Percentiles rank a stretch among this genome's conserved stretches.
Conservation (phyloP, 75 land plant genomes). For the Adiantum capillusveneris region DNA sequence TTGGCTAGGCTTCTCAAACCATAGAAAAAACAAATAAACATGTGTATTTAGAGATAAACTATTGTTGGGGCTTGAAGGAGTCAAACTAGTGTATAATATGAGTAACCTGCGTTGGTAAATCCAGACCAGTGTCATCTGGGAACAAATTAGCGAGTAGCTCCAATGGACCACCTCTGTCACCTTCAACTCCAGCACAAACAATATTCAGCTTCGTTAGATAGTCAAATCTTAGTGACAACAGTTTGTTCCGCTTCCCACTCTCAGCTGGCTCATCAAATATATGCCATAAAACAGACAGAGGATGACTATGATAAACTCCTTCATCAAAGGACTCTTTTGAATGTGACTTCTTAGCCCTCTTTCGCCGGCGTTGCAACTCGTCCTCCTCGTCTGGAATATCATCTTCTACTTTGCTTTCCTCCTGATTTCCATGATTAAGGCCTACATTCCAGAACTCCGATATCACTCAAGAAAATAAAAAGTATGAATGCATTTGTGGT, state of each 20-base stretch:
- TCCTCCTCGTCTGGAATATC: slow-evolving; percentile 84
- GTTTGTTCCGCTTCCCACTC: slow-evolving; percentile 34
- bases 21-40: no score
- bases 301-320: slow-evolving; percentile 66
- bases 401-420: slow-evolving; percentile 51
- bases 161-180: slow-evolving; percentile 35
- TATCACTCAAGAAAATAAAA: no score
- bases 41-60: no score
- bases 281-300: slow-evolving; percentile 64
- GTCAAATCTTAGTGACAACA: slow-evolving; percentile 72
- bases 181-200: slow-evolving; percentile 80
- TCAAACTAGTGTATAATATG: no score
- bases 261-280: slow-evolving; percentile 42
- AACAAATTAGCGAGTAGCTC: slow-evolving; percentile 74
- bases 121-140: slow-evolving; percentile 92
- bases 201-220: slow-evolving; percentile 72
- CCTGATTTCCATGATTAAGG: slow-evolving; percentile 18
- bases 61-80: no score
- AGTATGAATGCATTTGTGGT: no score
- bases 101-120: slow-evolving; percentile 82
- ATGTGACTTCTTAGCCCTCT: slow-evolving; percentile 56
- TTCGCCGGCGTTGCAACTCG: slow-evolving; percentile 79
- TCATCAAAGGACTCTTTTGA: slow-evolving; percentile 47
- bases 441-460: background rate
- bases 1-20: no score